Conservation (phyloP, 768 basidiomycete species). For the Hydnum rufescens region DNA sequence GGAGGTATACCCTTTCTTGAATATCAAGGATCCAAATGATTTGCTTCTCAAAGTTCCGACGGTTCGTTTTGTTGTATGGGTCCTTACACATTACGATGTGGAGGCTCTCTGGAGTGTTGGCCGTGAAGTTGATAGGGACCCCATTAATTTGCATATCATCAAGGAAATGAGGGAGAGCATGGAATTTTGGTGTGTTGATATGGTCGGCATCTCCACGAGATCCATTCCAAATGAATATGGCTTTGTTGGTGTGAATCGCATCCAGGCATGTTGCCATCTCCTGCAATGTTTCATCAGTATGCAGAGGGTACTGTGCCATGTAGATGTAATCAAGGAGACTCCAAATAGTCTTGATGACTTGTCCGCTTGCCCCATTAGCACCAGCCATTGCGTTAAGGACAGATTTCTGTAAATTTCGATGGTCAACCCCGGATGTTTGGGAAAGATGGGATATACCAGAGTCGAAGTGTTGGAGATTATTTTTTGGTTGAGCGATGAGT, state of each 20-base stretch:
- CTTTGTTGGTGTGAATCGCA: slow-evolving; percentile 1
- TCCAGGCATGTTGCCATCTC: slow-evolving; percentile 14
- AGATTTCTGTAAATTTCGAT: slow-evolving; percentile 17
- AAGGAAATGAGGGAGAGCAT: slow-evolving; percentile 20
- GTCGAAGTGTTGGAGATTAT: slow-evolving; percentile 6
- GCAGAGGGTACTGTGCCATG: slow-evolving; percentile 17
- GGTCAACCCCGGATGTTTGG: slow-evolving; percentile 4
- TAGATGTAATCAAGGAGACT: neutral
- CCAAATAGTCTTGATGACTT: too few species aligned
- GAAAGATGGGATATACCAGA: slow-evolving; percentile 2
- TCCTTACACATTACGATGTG: slow-evolving; percentile 15
- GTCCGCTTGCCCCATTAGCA: too few species aligned
- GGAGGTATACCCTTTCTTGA: neutral
- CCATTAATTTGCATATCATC: slow-evolving; percentile 18
- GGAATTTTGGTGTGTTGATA: slow-evolving; percentile 29
- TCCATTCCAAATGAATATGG: neutral
- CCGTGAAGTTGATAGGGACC: slow-evolving; percentile 23
- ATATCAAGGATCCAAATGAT: neutral
- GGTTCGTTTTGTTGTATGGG: neutral
- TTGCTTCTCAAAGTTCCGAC: neutral
- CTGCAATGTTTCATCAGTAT: slow-evolving; percentile 19
- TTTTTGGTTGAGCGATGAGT: slow-evolving; percentile 10
- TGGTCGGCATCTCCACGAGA: slow-evolving; percentile 3
- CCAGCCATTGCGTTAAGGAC: slow-evolving; percentile 19
- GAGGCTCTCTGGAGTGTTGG: slow-evolving; percentile 22